Evolutionary conservation across 2,329 filamentous ascomycete genomes (phyloP), one percentile per base, ranked within the genome.

Genomic region (Cryphonectria parasitica): DNA sequence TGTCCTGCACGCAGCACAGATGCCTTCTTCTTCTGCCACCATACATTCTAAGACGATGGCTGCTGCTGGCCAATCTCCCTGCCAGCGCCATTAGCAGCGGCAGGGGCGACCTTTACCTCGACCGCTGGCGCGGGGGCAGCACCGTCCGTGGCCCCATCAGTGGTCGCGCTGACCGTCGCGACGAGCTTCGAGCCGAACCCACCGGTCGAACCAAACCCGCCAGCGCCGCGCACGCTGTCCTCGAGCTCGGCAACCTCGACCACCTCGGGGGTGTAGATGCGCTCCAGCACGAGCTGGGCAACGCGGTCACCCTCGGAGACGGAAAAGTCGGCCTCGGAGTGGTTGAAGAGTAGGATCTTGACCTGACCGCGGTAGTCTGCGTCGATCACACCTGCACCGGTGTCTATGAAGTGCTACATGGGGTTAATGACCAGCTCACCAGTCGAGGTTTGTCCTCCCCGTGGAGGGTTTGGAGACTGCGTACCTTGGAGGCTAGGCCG

Each of bases 331-430:
- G 83, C 82, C 66, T 97, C 94, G 66, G 87, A 88, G 81, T 97
- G 91, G 84, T 99, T 99, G 82, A 98, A 98, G 67, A 99, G 88
- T 75, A 99, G 87, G 36, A 99, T 92, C 85, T 97, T 97, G 77
- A 99, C 91, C 75, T 92, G 92, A 28, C 96, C 96, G 49, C 96
- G 89, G 85, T 99, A 99, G 82, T 99, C 96, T 45, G 95, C 95
- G 81, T 99, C 96, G 77, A 99, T 98, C 74, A 99, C 96, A 68
- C 96, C 96, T 0, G 96, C 96, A 73, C 97, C 94, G 0, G 93
- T 96, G 81, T 98, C 94, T 80, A 99, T 98, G 83, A 95, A 96
- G 84, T 98, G 90, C 85, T 64, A 28, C 41, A 41, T 28, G 7
- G 58, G 45, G 8, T 49, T 49, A 22, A n/a, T n/a, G 22, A n/a